phyloP scores from a whole-genome alignment of 2,329 filamentous ascomycete species.

The Aspergillus pseudonomiae region DNA sequence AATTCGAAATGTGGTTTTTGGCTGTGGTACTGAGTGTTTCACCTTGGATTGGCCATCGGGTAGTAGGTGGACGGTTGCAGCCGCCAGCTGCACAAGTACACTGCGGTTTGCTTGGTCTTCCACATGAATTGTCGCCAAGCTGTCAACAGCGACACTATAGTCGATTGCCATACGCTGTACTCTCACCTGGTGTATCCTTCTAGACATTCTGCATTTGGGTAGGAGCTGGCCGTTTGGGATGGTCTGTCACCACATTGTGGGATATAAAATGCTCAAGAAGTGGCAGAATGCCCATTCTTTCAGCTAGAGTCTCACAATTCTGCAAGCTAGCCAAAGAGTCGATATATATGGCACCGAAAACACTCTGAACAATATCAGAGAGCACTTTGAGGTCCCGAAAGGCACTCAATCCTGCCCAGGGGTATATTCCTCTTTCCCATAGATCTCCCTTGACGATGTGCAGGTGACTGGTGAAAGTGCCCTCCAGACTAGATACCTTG shows the following conservation, averaged over 20 bases:
- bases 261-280: neutral
- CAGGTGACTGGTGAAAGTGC: neutral
- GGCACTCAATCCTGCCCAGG: neutral
- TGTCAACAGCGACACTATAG: neutral
- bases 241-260: neutral
- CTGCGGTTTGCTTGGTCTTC: neutral
- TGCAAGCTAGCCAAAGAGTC: neutral
- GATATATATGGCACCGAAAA: neutral
- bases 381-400: neutral
- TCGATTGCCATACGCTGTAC: neutral
- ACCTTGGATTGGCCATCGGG: neutral
- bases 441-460: neutral
- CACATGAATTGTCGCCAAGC: neutral
- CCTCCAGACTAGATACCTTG: neutral
- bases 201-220: neutral
- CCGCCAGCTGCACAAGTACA: neutral
- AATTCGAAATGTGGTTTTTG: neutral
- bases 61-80: neutral
- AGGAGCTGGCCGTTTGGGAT: neutral
- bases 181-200: neutral
- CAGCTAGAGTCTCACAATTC: neutral
- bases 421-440: neutral
- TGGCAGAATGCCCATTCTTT: neutral
- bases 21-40: neutral
- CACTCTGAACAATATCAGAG: neutral